Evolutionary conservation across 805 yeast genomes (phyloP).

Genomic region (Zygoascus ofunaensis): DNA sequence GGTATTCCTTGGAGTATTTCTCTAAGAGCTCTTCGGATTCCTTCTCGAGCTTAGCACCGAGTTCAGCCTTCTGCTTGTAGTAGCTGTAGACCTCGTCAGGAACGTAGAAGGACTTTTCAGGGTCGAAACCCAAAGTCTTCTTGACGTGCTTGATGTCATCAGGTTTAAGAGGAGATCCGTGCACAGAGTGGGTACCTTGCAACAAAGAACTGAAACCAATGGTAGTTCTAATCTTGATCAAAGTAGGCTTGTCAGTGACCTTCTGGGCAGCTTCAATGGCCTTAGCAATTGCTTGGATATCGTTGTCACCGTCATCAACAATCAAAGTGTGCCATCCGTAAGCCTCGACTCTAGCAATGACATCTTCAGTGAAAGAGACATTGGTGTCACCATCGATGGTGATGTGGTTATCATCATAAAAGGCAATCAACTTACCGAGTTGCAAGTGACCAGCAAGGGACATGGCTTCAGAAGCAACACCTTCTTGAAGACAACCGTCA

Average conservation of each 20-base stretch:
- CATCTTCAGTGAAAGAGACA: conserved; percentile 91
- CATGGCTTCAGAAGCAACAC: conserved; percentile 88
- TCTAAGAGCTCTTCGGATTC: conserved; percentile 66
- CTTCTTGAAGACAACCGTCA: conserved; percentile 98
- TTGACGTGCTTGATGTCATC: conserved; percentile 88
- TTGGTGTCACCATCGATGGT: conserved; percentile 91
- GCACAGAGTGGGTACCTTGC: conserved; percentile 85
- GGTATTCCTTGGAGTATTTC: conserved; percentile 58
- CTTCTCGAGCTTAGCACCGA: conserved; percentile 58
- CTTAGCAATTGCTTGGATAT: conserved; percentile 55
- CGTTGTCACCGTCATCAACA: conserved; percentile 75
- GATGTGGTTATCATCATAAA: conserved; percentile 95
- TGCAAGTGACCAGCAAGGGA: conserved; percentile 95
- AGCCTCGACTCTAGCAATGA: conserved; percentile 69
- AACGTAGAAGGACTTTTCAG: conserved; percentile 67
- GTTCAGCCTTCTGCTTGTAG: conserved; percentile 46
- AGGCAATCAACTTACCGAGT: conserved; percentile 85
- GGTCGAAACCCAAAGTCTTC: conserved; percentile 77
- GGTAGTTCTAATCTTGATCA: conserved; percentile 80
- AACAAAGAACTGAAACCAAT: conserved; percentile 88
- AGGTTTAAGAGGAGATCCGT: conserved; percentile 91
- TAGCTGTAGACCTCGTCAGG: conserved; percentile 74
- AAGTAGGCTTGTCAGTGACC: conserved; percentile 74
- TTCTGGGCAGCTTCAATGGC: conserved; percentile 79
- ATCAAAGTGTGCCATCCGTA: conserved; percentile 88